Evolutionary conservation across 805 yeast genomes (phyloP).

Genomic region (Sugiyamaella boreocaroliniensis): DNA sequence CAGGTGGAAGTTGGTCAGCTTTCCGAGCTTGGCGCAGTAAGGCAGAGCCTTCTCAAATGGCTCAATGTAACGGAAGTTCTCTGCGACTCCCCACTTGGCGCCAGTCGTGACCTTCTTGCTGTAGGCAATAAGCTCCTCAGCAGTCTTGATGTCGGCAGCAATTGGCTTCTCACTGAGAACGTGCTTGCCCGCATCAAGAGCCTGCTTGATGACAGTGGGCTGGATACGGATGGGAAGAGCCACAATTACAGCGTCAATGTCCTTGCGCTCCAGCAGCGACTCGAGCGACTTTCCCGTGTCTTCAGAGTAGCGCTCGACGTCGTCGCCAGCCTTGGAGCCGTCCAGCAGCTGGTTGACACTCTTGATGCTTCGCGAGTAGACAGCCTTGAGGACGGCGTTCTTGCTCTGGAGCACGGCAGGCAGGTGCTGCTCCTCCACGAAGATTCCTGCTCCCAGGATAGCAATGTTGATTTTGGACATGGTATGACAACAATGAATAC

Average conservation of each 20-base stretch:
- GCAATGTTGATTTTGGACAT: conserved; percentile 10
- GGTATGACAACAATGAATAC: background rate
- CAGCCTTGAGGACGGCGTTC: conserved; percentile 11
- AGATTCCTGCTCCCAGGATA: conserved; percentile 16
- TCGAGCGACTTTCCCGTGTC: conserved; percentile 16
- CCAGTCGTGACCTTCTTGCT: conserved; percentile 3
- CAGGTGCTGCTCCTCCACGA: conserved; percentile 14
- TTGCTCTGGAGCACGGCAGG: conserved; percentile 8
- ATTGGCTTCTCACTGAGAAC: conserved; percentile 26
- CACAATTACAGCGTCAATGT: conserved; percentile 23
- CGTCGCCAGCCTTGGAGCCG: conserved; percentile 8
- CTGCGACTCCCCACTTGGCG: conserved; percentile 19
- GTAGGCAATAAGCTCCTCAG: conserved; percentile 15
- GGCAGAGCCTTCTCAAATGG: conserved; percentile 14
- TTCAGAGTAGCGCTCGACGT: conserved; percentile 15
- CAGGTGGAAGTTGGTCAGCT: conserved; percentile 12
- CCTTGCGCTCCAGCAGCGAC: conserved; percentile 18
- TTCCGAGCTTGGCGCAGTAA: conserved; percentile 10
- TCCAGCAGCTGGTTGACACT: conserved; percentile 11
- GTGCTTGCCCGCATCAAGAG: conserved; percentile 25
- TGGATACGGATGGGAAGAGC: conserved; percentile 23
- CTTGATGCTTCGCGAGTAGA: conserved; percentile 15
- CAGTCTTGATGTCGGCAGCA: conserved; percentile 17
- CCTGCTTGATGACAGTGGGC: conserved; percentile 19
- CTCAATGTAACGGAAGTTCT: conserved; percentile 18